Evolutionary conservation across 352 stramenopile genomes (phyloP), one percentile per base, ranked within the genome.

Genomic region (Globisporangium paddicum): DNA sequence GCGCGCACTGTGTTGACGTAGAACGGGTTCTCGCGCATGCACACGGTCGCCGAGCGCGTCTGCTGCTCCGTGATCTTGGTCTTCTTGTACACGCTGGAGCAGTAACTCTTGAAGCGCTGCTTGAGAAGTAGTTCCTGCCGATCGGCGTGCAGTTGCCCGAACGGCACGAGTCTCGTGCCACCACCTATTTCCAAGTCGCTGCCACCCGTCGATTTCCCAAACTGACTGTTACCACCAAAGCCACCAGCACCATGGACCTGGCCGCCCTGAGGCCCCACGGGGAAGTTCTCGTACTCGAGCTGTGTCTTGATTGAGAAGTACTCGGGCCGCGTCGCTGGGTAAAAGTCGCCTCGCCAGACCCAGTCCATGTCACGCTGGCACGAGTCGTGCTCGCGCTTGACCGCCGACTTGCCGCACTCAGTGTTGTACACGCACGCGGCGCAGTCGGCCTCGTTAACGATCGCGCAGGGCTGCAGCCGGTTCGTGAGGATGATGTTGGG

Each of bases 401-500:
- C 61, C 3, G 79, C 79, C 23, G 77, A 73, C 44, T 69, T 70
- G 37, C 79, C 79, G 45, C 84, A 94, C 32, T 90, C 76, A 0
- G 85, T 95, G 60, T 97, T 98, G 67, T 87, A 97, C 8, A 97
- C 84, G 63, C 98, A 99, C 5, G 94, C 83, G 4, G 97, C 97
- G 73, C 98, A 99, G 50, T 90, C 93, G 16, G 90, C 87, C 64
- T 98, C 90, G 60, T 97, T 89, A 16, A 99, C 96, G 61, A 99
- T 99, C 11, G 96, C 93, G 53, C 89, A 97, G 18, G 97, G 97
- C 76, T 99, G 97, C 40, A 99, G 74, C 2, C 98, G 93, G 67
- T 99, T 99, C 7, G 97, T 99, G 10, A 99, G 68, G 72, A 99
- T 99, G 63, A 99, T 99, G 66, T 99, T 99, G 8, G 97, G 98